phyloP scores from a whole-genome alignment of 179 eudicot species.

The Sideroxylon spinosum region DNA sequence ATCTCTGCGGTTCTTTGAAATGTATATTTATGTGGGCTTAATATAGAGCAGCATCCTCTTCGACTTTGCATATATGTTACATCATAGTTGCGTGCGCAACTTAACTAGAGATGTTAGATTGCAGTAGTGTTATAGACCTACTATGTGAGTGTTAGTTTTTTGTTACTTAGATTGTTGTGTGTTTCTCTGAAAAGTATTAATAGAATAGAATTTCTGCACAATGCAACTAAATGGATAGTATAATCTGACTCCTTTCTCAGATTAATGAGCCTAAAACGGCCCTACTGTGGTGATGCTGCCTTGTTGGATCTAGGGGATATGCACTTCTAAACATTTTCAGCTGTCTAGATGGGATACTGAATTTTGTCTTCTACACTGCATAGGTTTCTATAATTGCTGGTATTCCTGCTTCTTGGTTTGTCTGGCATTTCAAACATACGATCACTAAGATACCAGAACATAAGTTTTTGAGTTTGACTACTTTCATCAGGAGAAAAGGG shows the following conservation, averaged over 20 bases:
- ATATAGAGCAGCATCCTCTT: background rate
- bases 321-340: background rate
- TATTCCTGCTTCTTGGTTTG: background rate
- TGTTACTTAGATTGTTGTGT: background rate
- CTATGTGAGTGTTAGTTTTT: background rate
- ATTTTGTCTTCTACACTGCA: background rate
- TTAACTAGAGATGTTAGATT: background rate
- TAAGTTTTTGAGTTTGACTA: background rate
- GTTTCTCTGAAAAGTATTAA: background rate
- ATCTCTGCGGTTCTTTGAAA: background rate
- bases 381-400: too few relatives aligned
- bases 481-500: background rate
- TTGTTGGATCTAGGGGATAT: background rate
- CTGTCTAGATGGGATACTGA: background rate
- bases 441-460: background rate
- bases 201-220: background rate
- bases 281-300: conserved; percentile 4
- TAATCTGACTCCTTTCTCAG: background rate
- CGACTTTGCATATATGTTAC: conserved; percentile 8
- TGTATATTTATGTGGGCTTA: background rate
- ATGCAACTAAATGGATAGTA: background rate
- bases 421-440: background rate
- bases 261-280: background rate
- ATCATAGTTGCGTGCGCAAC: background rate
- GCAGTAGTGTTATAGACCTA: background rate